Base-by-base conservation (phyloP, 2,329 filamentous ascomycete species). In the Fusarium tupiense region DNA sequence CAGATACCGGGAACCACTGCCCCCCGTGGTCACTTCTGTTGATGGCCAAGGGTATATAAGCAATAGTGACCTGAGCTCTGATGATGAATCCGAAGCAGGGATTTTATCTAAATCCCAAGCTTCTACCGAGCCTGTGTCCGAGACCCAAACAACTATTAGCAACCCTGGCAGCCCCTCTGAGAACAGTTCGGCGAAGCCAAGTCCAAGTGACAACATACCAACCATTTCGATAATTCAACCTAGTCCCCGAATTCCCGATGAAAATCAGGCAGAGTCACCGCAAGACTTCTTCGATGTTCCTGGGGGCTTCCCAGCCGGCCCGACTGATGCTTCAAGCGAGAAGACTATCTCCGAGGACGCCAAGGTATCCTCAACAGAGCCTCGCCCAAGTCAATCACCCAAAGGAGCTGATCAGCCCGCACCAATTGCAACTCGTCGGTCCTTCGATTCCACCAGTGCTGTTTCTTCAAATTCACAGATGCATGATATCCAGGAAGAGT, bases 1-100 rank as follows among this genome's bases (percentile, higher is more conserved):
- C 13, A 86, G 86, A 74, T 87, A 86, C 70, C 85, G 89, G 60
- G 89, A 93, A 71, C 92, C 93, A 22, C 80, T 94, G 40, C 91
- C 93, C 9, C 92, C 92, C 2, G 88, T 94, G 22, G 91, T 93
- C 19, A 92, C 91, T 1, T 91, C 91, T 3, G 88, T 92, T 24
- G 92, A 95, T 78, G 90, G 89, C 16, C 88, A 83, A 63, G 91
- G 89, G 3, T 91, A 93, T 73, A 82, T 86, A 20, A 93, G 91
- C 20, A 90, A 92, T 67, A 89, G 86, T 52, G 61, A 67, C 9
- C 62, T 77, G 35, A 80, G 75, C 46, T 82, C 82, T 2, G 82
- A 82, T 35, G 79, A 82, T 50, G 81, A 83, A 44, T 72, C 64
- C 8, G 76, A 76, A 24, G 20, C 52, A 13, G 68, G 58, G 22